phyloP scores from a whole-genome alignment of 257 asterid species.

The Jacaranda copaia region DNA sequence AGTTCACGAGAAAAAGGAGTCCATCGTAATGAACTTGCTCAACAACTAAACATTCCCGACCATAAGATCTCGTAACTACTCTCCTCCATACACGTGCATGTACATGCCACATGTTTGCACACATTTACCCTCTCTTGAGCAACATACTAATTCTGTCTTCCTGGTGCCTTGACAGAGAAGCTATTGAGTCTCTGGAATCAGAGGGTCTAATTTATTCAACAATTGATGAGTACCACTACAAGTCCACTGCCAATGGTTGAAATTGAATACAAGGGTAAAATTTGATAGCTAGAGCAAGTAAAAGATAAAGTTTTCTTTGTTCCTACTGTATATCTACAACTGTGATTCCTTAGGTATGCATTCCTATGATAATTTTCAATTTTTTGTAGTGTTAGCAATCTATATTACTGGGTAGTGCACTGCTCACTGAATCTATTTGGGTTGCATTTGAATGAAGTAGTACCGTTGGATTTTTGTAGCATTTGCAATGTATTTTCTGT shows the following conservation, averaged over 20 bases:
- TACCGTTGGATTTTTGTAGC: slow-evolving; percentile 5
- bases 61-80: slow-evolving; percentile 55
- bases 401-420: neutral
- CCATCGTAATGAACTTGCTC: slow-evolving; percentile 63
- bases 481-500: neutral
- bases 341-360: neutral
- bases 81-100: slow-evolving; percentile 22
- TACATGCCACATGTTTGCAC: neutral
- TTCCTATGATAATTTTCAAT: neutral
- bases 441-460: neutral
- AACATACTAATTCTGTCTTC: slow-evolving; percentile 25
- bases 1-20: slow-evolving; percentile 68
- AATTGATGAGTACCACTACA: slow-evolving; percentile 76
- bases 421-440: neutral
- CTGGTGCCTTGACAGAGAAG: slow-evolving; percentile 58
- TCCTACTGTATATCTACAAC: slow-evolving; percentile 12
- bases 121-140: neutral
- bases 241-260: slow-evolving; percentile 74
- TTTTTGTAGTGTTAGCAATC: neutral
- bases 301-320: neutral
- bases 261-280: slow-evolving; percentile 6
- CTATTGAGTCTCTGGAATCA: slow-evolving; percentile 60
- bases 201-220: slow-evolving; percentile 84
- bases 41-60: slow-evolving; percentile 59
- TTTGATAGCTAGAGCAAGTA: slow-evolving; percentile 8